These are phyloP conservation scores for Artemisia argyi DNA, from an alignment of 129 eudicot genomes.

Conservation along the genomic window DNA sequence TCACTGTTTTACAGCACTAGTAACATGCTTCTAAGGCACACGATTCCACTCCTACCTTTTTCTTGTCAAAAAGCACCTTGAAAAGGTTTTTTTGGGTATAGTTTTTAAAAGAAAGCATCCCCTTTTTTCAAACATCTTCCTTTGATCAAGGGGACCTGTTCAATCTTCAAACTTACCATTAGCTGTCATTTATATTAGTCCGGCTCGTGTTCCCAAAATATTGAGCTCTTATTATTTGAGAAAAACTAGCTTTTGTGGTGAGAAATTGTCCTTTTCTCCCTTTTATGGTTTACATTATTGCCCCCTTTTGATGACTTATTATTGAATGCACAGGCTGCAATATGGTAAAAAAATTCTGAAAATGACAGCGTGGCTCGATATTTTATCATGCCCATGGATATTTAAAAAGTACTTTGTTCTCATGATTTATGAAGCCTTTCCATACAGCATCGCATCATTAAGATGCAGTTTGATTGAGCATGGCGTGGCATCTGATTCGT, in stretches of 20 bases:
- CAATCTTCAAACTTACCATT: conserved; percentile 36
- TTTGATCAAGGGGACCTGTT: conserved; percentile 38
- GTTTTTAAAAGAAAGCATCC: conserved; percentile 40
- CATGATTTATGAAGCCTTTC: neutral
- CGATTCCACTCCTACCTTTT: conserved; percentile 34
- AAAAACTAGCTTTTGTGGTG: conserved; percentile 1
- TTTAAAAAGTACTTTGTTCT: conserved; percentile 5
- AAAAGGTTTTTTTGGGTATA: conserved; percentile 33
- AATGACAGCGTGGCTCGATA: neutral
- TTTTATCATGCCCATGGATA: neutral
- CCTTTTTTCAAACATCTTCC: conserved; percentile 31
- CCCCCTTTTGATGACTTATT: neutral
- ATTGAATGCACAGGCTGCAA: neutral
- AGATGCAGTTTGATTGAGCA: conserved; percentile 8
- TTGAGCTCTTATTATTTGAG: conserved; percentile 1
- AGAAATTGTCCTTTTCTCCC: conserved; percentile 6
- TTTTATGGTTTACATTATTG: neutral
- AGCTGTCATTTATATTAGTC: conserved; percentile 38
- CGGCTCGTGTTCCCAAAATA: conserved; percentile 27
- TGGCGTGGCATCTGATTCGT: conserved; percentile 54
- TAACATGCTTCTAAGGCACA: conserved; percentile 39
- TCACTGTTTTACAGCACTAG: conserved; percentile 36
- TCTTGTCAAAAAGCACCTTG: conserved; percentile 33
- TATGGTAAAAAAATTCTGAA: neutral
- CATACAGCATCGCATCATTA: conserved; percentile 14